Evolutionary conservation across 106 monocot genomes (phyloP).

Genomic region (Dendrobium nobile): DNA sequence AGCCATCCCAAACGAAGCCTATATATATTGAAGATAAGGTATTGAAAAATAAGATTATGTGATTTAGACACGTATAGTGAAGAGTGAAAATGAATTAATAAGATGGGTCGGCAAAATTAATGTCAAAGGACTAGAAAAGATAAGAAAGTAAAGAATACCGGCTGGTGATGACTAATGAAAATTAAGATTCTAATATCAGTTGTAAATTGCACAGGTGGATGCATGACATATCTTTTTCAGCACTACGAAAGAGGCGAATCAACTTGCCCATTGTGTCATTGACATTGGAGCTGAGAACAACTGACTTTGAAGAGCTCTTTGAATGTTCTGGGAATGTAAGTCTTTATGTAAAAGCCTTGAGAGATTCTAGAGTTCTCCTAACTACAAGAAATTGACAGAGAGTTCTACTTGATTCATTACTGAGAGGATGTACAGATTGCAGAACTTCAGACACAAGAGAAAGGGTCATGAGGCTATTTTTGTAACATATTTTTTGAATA

Average conservation of each 20-base stretch:
- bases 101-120: too few species aligned
- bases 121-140: too few species aligned
- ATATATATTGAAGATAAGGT: too few species aligned
- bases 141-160: background rate
- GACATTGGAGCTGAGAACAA: conserved; percentile 61
- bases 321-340: conserved; percentile 43
- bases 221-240: conserved; percentile 66
- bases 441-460: background rate
- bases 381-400: conserved; percentile 37
- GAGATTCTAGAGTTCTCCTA: conserved; percentile 52
- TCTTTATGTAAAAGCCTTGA: conserved; percentile 18
- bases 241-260: conserved; percentile 42
- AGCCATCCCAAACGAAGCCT: too few species aligned
- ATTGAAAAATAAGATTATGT: too few species aligned
- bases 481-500: background rate
- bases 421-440: background rate
- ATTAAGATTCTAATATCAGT: background rate
- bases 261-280: conserved; percentile 45
- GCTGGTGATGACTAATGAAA: background rate
- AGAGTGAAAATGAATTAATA: too few species aligned
- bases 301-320: conserved; percentile 61
- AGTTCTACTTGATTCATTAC: background rate
- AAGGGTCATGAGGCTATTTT: background rate
- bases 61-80: background rate
- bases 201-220: conserved; percentile 40